phyloP scores from a whole-genome alignment of 352 stramenopile species.

The Phytophthora fragariaefolia region DNA sequence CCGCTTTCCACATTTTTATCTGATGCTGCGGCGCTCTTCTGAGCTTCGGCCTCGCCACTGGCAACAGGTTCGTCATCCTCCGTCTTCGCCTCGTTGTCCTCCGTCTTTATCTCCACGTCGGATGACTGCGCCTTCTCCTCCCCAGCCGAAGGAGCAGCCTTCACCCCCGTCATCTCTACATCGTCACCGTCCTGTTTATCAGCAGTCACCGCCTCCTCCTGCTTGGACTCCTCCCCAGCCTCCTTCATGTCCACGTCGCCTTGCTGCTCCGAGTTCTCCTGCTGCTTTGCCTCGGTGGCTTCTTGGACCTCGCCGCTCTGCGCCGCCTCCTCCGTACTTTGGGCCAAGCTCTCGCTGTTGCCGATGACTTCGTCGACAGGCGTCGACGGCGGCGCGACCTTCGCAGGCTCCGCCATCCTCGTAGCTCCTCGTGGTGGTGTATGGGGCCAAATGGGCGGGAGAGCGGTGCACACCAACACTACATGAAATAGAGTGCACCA shows the following conservation, averaged over 20 bases:
- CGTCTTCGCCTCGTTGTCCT: conserved; percentile 4
- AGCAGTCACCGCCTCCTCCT: not conserved
- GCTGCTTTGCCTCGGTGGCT: conserved; percentile 16
- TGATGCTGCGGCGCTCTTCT: not conserved
- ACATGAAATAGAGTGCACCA: conserved; percentile 4
- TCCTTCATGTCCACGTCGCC: conserved; percentile 28
- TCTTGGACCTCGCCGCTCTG: conserved; percentile 13
- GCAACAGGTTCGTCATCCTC: conserved; percentile 5
- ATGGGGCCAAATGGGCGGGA: conserved; percentile 6
- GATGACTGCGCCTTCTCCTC: conserved; percentile 4
- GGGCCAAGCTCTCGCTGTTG: conserved; percentile 21
- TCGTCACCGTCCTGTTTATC: conserved; percentile 3
- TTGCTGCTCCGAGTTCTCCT: conserved; percentile 6
- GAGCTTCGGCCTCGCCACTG: not conserved
- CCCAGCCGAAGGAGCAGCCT: not conserved
- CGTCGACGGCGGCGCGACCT: conserved; percentile 8
- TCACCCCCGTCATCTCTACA: conserved; percentile 2
- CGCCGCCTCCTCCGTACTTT: conserved; percentile 18
- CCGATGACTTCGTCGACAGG: conserved; percentile 15
- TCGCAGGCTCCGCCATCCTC: conserved; percentile 19
- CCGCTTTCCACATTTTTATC: not conserved
- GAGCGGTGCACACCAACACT: conserved; percentile 4
- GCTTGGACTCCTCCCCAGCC: not conserved
- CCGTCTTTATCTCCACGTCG: conserved; percentile 5
- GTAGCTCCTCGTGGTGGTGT: conserved; percentile 5